Percentiles rank a stretch among this genome's conserved stretches.
These are phyloP conservation scores for Fusarium sp. DNA, from an alignment of 2,329 filamentous ascomycete genomes.

Conservation along the genomic window DNA sequence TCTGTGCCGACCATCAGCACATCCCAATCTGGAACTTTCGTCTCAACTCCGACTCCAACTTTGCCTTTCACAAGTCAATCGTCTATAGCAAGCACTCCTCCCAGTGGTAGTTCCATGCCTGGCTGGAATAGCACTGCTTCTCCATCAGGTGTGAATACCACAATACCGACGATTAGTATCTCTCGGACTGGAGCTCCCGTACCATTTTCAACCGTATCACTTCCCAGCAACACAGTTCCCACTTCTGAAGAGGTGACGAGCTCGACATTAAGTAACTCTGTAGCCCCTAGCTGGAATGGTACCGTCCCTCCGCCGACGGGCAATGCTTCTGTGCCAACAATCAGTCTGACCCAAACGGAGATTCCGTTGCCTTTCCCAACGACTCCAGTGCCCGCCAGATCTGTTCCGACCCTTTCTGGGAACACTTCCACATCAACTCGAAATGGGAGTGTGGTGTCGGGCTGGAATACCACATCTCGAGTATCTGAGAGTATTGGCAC, in stretches of 20 bases:
- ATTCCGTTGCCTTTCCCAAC: not conserved
- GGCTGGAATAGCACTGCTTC: slow-evolving; percentile 2
- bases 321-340: not conserved
- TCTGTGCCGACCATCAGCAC: slow-evolving; percentile 4
- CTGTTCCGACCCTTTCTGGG: slow-evolving; percentile 3
- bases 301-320: not conserved
- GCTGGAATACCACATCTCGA: slow-evolving; percentile 2
- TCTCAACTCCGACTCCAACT: not conserved
- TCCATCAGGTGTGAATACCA: not conserved
- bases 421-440: not conserved
- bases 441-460: not conserved
- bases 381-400: not conserved
- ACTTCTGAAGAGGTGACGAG: not conserved
- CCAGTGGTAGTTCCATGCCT: not conserved
- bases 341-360: not conserved
- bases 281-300: slow-evolving; percentile 1
- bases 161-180: slow-evolving; percentile 3
- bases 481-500: not conserved
- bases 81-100: not conserved
- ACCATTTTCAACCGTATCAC: not conserved
- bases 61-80: not conserved
- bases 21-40: not conserved
- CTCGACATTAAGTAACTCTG: not conserved
- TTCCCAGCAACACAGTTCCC: not conserved
- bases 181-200: not conserved